Percentiles rank a stretch among this genome's conserved stretches.
Evolutionary conservation across 2,329 filamentous ascomycete genomes (phyloP).

Genomic region (Pseudogymnoascus sp.): DNA sequence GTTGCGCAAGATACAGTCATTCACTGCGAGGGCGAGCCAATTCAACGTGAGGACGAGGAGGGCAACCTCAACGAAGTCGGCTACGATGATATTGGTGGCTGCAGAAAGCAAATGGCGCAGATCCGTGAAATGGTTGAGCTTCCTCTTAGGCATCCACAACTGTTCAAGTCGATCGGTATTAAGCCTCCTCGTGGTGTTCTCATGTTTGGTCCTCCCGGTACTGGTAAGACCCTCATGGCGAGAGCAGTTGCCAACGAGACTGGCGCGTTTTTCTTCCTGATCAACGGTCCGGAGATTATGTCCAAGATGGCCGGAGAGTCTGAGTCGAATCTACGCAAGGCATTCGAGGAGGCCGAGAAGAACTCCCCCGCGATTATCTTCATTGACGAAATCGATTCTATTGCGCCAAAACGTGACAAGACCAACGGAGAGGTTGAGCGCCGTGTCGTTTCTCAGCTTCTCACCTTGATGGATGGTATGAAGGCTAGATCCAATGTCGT

Average conservation of each 20-base stretch:
- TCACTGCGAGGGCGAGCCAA: conserved; percentile 93
- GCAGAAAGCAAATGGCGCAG: conserved; percentile 99
- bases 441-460: conserved; percentile 92
- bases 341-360: conserved; percentile 99
- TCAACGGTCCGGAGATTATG: conserved; percentile 99
- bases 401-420: conserved; percentile 99
- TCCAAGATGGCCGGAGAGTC: conserved; percentile 99
- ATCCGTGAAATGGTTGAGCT: conserved; percentile 98
- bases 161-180: conserved; percentile 99
- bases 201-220: conserved; percentile 93
- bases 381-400: conserved; percentile 98
- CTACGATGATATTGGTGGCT: conserved; percentile 98
- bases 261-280: conserved; percentile 97
- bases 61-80: conserved; percentile 98
- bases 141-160: conserved; percentile 89
- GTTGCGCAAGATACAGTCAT: conserved; percentile 98
- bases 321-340: conserved; percentile 94
- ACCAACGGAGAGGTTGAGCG: conserved; percentile 98
- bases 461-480: conserved; percentile 99
- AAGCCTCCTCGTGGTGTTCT: conserved; percentile 98
- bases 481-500: conserved; percentile 98
- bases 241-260: conserved; percentile 98
- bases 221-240: conserved; percentile 98
- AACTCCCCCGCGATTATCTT: conserved; percentile 99
- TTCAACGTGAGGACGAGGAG: conserved; percentile 97